Base-by-base conservation (phyloP, 345 rosid species). In the Brassica incana region DNA sequence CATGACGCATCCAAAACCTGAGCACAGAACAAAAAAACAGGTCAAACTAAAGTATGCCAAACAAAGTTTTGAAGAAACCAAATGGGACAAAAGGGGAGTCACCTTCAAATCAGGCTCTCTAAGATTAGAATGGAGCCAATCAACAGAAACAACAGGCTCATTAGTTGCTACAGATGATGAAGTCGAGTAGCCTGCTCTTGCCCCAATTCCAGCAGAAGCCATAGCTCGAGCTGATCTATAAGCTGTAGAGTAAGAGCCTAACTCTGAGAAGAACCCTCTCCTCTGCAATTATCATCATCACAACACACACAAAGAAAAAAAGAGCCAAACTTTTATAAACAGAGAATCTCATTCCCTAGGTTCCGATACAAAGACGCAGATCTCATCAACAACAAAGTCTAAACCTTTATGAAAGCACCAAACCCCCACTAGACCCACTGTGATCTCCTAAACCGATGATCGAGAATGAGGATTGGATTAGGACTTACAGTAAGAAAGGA, bases 1-100 rank as follows among this genome's bases (percentile, higher is more conserved):
- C 98, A 96, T 2, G 99, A 93, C 48, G 98, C 94, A 85, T 96
- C 99, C 85, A 96, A 69, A 67, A 93, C 90, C 99, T 93, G 83
- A 62, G 68, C n/a, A 52, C 20, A 40, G 45, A 65, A 69, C 16
- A 64, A 27, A 6, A n/a, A 50, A 71, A 45, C 74, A 33, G 1
- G 25, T 23, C 25, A 23, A 23, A 23, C 25, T 3, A 5, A 40
- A 72, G 20, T 5, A 40, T 11, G 14, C 5, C 59, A 71, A 1
- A 50, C 71, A 71, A 71, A 33, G 25, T 15, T 16, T 14, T 16
- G 16, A 38, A 48, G 8, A 25, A 77, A 36, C 56, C 16, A 59
- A 63, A 10, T 23, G n/a, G 9, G 69, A 62, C 62, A 74, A 64
- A 15, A 7, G 64, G 58, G 48, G 0, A 77, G 14, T 14, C 81